Evolutionary conservation across 192 early-diverging fungal genomes (phyloP).

Genomic region (Phycomyces blakesleeanus): DNA sequence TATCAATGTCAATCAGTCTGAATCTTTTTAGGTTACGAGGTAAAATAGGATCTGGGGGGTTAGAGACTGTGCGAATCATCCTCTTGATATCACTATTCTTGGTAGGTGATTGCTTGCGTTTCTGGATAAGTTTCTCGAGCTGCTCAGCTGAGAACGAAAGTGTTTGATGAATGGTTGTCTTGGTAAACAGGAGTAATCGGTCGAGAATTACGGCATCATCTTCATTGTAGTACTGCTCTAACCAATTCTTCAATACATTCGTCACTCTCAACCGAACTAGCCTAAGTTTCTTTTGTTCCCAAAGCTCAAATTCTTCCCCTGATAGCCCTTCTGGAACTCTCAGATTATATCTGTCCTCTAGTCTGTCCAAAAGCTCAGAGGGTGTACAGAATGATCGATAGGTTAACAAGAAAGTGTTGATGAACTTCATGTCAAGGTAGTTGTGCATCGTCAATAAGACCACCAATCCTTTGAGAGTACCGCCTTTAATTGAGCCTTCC

Average conservation of each 20-base stretch:
- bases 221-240: conserved; percentile 86
- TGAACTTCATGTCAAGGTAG: conserved; percentile 75
- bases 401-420: conserved; percentile 85
- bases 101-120: conserved; percentile 56
- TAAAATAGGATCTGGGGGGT: conserved; percentile 74
- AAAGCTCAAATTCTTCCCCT: conserved; percentile 62
- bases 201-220: conserved; percentile 66
- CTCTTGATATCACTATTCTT: conserved; percentile 44
- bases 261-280: conserved; percentile 89
- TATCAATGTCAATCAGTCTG: conserved; percentile 84
- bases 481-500: conserved; percentile 89
- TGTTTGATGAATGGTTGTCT: conserved; percentile 66
- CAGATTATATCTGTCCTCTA: conserved; percentile 78
- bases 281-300: conserved; percentile 84
- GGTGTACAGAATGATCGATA: conserved; percentile 91
- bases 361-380: conserved; percentile 65
- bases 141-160: conserved; percentile 66
- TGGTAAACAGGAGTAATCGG: conserved; percentile 67
- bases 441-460: conserved; percentile 92
- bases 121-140: conserved; percentile 76
- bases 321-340: conserved; percentile 64
- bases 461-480: conserved; percentile 78
- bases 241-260: conserved; percentile 94
- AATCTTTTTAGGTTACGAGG: conserved; percentile 77
- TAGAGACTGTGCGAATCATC: conserved; percentile 59